Evolutionary conservation across 441 rosid genomes (phyloP), one percentile per base, ranked within the genome.

Genomic region (Adansonia madagascariensis): DNA sequence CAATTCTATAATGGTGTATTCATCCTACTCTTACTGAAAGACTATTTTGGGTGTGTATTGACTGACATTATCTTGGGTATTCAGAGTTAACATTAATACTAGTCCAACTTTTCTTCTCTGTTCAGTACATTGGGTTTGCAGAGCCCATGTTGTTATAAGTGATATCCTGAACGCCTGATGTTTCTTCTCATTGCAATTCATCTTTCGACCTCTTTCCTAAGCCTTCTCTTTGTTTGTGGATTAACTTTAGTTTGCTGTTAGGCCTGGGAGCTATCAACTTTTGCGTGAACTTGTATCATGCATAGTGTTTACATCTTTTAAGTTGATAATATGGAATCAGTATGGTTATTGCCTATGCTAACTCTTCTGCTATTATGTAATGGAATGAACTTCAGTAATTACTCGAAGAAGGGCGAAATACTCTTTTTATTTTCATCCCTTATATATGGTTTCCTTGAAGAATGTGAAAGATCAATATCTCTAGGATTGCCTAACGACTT

Each of bases 361-460:
- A 39, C 50, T 17, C 41, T 43, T 71, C 63, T 55, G 27, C 49
- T 39, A 17, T 39, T 18, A 56, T 12, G 27, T 18, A 35, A 3
- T 56, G 17, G 49, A 55, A n/a, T 55, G 75, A 39, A 39, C 59
- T 71, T 71, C 22, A 55, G 52, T 55, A 35, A 50, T 53, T 47
- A 65, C 70, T 64, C 43, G 43, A 41, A 41, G 98, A 94, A 90
- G 83, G 35, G 64, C 10, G 17, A 41, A 72, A 41, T 5, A 8
- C 6, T 63, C 22, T 55, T 3, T 55, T 4, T 14, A 10, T 71
- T 55, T 71, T 39, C 62, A 53, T 53, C 35, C 18, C n/a, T 2
- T 46, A 14, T 31, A 5, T 20, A 49, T 49, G 12, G 62, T 75
- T 59, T 75, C 20, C 46, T 50, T 50, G 18, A 47, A 27, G 62